Percentiles rank a stretch among this genome's conserved stretches.
Conservation (phyloP, 345 rosid genomes). For the Pistacia vera region DNA sequence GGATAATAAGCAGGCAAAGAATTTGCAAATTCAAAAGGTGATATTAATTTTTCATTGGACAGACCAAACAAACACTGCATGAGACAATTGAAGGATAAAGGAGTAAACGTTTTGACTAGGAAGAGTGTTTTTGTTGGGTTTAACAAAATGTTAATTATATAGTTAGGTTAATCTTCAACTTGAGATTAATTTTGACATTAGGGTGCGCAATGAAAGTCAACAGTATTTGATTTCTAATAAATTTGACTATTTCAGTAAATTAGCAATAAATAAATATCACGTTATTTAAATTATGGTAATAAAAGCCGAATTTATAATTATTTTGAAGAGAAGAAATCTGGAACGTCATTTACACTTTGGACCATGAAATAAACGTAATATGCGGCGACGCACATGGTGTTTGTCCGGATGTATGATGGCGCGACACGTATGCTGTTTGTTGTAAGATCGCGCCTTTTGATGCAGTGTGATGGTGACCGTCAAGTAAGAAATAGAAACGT, state of each 20-base stretch:
- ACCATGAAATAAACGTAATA: background rate
- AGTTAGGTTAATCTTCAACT: background rate
- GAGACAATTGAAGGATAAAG: background rate
- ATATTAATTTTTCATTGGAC: too few species aligned
- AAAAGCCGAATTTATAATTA: too few species aligned
- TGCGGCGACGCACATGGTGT: conserved; percentile 35
- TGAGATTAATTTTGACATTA: background rate
- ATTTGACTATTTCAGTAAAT: background rate
- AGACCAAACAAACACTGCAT: too few species aligned
- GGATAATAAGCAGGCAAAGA: background rate
- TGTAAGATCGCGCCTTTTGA: background rate
- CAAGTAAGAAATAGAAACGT: background rate
- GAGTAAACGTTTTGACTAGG: conserved; percentile 4
- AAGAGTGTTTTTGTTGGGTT: background rate
- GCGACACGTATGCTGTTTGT: background rate
- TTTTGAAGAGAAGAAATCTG: too few species aligned
- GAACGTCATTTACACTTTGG: too few species aligned
- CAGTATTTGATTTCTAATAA: background rate
- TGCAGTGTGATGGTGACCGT: background rate
- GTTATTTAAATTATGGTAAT: too few species aligned
- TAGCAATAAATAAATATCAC: too few species aligned
- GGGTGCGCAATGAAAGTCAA: too few species aligned
- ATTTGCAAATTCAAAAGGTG: background rate
- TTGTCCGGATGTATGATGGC: background rate
- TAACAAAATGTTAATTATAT: too few species aligned